Base-by-base conservation (phyloP, 345 rosid species). In the Linum lewisii region DNA sequence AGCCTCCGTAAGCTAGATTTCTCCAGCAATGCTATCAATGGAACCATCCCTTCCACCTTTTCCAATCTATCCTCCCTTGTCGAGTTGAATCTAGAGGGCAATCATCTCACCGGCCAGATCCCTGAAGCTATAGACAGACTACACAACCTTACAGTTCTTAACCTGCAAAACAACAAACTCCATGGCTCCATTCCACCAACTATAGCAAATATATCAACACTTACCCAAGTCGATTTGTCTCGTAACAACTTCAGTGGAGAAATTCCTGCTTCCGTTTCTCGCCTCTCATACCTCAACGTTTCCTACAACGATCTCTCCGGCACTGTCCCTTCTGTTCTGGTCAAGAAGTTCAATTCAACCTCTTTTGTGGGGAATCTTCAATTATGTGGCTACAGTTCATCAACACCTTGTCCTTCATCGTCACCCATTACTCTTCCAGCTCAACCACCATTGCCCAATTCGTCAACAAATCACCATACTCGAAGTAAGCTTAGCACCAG, bases 271-370 rank as follows among this genome's bases (percentile, higher is more conserved):
- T 83, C 91, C 18, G 71, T 93, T 66, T 70, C 56, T 56, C 67
- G 50, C 24, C 75, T 93, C 36, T 66, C 77, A 60, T 78, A 84
- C 54, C 95, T 93, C 16, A 72, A 75, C 58, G 94, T 89, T 62
- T 89, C 99, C 26, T 81, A 73, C 78, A 93, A 93, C 75, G 75
- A 81, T 54, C 91, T 93, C 9, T 89, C 97, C 3, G 94, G 99
- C 63, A 34, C 78, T 24, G 99, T 93, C 45, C 97, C 99, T 20
- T 61, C 81, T 53, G 34, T 37, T 7, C 84, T 93, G 32, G 71
- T 83, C 22, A 81, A 69, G 60, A 89, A 75, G 63, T 93, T 93
- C 91, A 81, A 89, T 77, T 83, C 97, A 62, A 86, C 77, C 69
- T 81, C 95, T 53, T 93, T 89, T 76, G 61, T 78, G 24, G 97